Evolutionary conservation across 208 protist genomes (phyloP), one percentile per base, ranked within the genome.

Genomic region (Leishmania amazonensis): DNA sequence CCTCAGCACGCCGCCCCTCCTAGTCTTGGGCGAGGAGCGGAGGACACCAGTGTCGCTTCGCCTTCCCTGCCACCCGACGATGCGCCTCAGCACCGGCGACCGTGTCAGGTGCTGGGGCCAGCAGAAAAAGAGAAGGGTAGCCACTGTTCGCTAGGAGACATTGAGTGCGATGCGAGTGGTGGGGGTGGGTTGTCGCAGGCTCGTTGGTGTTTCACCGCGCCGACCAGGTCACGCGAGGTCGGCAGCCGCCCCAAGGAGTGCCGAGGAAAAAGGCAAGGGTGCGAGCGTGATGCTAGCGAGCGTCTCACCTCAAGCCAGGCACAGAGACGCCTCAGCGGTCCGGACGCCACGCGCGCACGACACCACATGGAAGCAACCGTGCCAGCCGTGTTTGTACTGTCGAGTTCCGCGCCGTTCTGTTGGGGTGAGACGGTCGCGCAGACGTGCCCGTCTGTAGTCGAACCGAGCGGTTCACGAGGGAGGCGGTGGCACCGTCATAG

Each of bases 311-410:
- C 28, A 19, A 28, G 19, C n/a, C 47, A 62, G 35, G 17, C 28
- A 7, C 75, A 79, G 54, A 79, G 17, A 53, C 51, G 53, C 64
- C 13, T 81, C 31, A 73, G 76, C 70, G 28, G 71, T 19, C 0
- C 65, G 13, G 62, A 15, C 40, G 54, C 53, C 8, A 76, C 7
- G 28, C 40, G 1, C 42, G n/a, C 19, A 17, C 35, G 38, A 24
- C 58, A 53, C 24, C 42, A 40, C 42, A 28, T 45, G n/a, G 76
- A 42, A 28, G 15, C 76, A 19, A 38, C 71, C 9, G 35, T 62
- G 4, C 51, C 77, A 19, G 45, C 78, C 0, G 60, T 38, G 19
- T 85, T 81, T 80, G 51, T 75, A 53, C 45, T 85, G 4, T 67
- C 83, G 4, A 79, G 80, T 49, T 60, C 83, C 9, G 24, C 82